Percentiles rank a stretch among this genome's conserved stretches.
phyloP scores from a whole-genome alignment of 2,329 filamentous ascomycete genomes.

The Xylaria arbuscula region DNA sequence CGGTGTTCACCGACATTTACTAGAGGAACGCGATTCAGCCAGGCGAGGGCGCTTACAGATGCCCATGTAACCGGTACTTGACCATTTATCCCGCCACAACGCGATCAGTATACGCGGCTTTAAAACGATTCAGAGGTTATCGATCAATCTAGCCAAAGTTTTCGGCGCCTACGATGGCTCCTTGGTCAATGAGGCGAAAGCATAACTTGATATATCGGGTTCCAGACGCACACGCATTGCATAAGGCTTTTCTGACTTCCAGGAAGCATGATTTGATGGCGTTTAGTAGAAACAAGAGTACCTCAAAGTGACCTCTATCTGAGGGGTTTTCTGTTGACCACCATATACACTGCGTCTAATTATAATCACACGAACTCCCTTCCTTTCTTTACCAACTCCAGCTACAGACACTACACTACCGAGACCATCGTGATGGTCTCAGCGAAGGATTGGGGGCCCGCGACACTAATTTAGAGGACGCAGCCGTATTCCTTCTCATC shows the following conservation, averaged over 20 bases:
- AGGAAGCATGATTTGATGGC: too few species aligned
- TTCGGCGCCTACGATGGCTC: not conserved
- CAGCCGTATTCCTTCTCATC: not conserved
- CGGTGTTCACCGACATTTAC: conserved; percentile 7
- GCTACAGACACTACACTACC: not conserved
- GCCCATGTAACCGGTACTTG: not conserved
- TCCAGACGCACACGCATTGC: too few species aligned
- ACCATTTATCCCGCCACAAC: not conserved
- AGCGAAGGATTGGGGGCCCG: conserved; percentile 1
- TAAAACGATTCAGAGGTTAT: not conserved
- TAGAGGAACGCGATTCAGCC: not conserved
- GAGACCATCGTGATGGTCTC: not conserved
- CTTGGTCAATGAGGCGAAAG: not conserved
- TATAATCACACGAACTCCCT: not conserved
- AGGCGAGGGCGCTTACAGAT: conserved; percentile 5
- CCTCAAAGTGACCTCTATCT: not conserved
- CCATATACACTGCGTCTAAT: not conserved
- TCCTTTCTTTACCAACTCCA: not conserved
- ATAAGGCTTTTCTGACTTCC: not conserved
- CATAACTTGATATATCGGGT: not conserved
- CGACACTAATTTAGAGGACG: conserved; percentile 11
- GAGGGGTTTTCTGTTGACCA: not conserved
- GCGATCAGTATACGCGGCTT: not conserved
- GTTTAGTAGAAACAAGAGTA: too few species aligned
- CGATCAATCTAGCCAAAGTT: not conserved